Conservation (phyloP, 2,329 filamentous ascomycete species). For the Cercospora sesami region DNA sequence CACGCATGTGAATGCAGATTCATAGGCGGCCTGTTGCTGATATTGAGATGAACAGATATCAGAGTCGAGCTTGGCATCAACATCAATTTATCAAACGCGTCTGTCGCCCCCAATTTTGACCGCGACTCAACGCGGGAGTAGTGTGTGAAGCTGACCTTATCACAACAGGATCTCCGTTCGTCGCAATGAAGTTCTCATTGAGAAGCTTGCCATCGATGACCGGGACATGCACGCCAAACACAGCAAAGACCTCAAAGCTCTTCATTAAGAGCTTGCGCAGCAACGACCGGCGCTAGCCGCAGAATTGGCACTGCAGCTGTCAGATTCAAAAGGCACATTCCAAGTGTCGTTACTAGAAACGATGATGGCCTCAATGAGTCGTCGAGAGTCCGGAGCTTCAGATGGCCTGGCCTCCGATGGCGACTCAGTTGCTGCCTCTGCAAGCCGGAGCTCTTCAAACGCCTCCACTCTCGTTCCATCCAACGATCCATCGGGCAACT, state of each 20-base stretch:
- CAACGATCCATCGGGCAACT: background rate
- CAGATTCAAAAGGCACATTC: background rate
- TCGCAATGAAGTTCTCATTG: background rate
- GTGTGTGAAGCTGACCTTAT: background rate
- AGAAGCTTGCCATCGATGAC: background rate
- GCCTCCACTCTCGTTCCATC: background rate
- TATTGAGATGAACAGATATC: background rate
- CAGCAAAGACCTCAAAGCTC: background rate
- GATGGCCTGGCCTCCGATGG: background rate
- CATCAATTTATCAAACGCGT: background rate
- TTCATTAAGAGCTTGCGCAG: background rate
- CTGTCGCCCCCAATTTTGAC: background rate
- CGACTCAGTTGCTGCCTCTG: background rate
- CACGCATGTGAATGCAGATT: background rate
- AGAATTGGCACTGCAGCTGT: background rate
- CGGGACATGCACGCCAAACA: background rate
- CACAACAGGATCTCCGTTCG: background rate
- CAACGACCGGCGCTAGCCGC: background rate
- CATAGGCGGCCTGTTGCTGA: background rate
- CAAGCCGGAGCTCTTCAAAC: background rate
- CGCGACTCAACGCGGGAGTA: background rate
- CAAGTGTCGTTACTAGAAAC: background rate
- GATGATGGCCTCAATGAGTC: background rate
- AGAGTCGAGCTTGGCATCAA: background rate
- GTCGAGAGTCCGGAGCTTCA: background rate